These are phyloP conservation scores for Tylopilus subfusipes DNA, from an alignment of 768 basidiomycete genomes.

Conservation along the genomic window DNA sequence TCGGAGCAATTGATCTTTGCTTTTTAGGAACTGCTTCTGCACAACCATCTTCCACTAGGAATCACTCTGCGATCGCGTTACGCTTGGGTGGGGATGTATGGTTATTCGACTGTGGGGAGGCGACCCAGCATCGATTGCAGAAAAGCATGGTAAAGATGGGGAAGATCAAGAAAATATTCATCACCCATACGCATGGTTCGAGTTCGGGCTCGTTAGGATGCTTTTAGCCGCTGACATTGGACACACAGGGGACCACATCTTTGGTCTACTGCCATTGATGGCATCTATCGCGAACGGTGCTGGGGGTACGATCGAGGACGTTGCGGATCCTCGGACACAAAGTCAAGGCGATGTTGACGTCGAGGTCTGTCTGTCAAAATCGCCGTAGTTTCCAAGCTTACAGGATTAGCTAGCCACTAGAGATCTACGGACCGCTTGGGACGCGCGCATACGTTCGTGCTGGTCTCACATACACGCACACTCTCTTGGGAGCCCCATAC, in stretches of 20 bases:
- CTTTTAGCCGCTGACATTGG: not conserved
- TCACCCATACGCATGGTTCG: constrained; percentile 85
- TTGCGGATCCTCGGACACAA: constrained; percentile 55
- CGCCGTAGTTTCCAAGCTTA: constrained; percentile 8
- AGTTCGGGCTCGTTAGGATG: not conserved
- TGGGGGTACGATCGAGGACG: constrained; percentile 57
- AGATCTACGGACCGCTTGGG: constrained; percentile 85
- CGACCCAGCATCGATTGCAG: constrained; percentile 75
- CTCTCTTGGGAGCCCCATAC: constrained; percentile 61
- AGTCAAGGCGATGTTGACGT: constrained; percentile 1
- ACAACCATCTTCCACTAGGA: constrained; percentile 73
- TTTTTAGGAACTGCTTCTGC: constrained; percentile 83
- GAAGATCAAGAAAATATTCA: constrained; percentile 75
- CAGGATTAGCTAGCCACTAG: constrained; percentile 47
- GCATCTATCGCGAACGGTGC: constrained; percentile 71
- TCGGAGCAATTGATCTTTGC: constrained; percentile 51
- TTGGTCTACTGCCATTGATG: constrained; percentile 68
- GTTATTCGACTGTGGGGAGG: constrained; percentile 86
- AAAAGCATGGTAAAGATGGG: constrained; percentile 74
- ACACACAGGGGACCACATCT: constrained; percentile 76
- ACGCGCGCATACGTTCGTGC: constrained; percentile 77
- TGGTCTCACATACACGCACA: constrained; percentile 65
- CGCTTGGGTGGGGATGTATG: constrained; percentile 68
- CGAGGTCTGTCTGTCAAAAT: constrained; percentile 15
- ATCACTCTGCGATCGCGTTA: constrained; percentile 71